These are phyloP conservation scores for Thuja plicata DNA, from an alignment of 83 land plant genomes.

Conservation along the genomic window DNA sequence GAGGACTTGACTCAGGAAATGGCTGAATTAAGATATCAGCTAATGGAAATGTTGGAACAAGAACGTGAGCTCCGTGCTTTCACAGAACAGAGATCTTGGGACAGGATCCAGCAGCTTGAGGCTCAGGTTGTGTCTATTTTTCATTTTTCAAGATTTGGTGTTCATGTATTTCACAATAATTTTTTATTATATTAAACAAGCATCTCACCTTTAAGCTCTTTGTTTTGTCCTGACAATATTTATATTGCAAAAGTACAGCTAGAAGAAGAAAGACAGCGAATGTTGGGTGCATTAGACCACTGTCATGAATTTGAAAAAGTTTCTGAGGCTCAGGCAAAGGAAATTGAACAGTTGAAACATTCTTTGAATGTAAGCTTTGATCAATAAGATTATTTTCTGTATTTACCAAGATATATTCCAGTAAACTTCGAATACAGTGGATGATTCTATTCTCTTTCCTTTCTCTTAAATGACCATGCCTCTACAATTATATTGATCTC, in stretches of 20 bases:
- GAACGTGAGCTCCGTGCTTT: conserved; percentile 82
- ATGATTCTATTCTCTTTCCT: background rate
- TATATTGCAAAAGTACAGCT: conserved; percentile 32
- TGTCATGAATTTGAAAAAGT: conserved; percentile 15
- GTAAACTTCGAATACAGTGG: background rate
- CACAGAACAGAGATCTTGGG: conserved; percentile 78
- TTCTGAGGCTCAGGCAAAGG: conserved; percentile 1
- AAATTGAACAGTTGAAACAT: conserved; percentile 16
- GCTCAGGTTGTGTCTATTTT: conserved; percentile 38
- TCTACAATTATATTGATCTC: background rate
- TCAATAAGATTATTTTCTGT: background rate
- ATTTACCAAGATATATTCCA: background rate
- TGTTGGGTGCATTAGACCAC: conserved; percentile 1
- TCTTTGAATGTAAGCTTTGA: conserved; percentile 5
- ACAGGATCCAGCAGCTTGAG: conserved; percentile 78
- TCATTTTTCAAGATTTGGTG: background rate
- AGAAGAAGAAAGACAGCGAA: conserved; percentile 26
- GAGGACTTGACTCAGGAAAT: conserved; percentile 95
- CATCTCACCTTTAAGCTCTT: background rate
- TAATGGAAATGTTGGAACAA: conserved; percentile 74
- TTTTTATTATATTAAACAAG: background rate
- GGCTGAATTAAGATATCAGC: conserved; percentile 91
- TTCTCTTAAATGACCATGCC: background rate
- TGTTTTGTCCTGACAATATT: background rate
- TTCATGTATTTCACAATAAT: background rate